These are phyloP conservation scores for Leptographium procerum DNA, from an alignment of 2,329 filamentous ascomycete species.

Conservation along the genomic window DNA sequence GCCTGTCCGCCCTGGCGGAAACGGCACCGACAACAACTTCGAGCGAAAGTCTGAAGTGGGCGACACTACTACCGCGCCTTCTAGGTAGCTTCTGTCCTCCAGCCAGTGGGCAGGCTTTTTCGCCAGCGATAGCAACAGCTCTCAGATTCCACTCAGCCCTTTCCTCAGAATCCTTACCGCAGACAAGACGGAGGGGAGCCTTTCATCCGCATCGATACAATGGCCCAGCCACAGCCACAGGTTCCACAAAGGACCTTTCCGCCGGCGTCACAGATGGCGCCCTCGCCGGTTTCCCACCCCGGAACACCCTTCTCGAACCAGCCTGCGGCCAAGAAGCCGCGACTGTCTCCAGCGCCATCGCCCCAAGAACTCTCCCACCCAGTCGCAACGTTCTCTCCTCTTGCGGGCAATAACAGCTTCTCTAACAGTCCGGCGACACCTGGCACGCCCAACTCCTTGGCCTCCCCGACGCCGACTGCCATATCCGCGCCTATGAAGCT, in stretches of 20 bases:
- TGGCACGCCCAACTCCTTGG: conserved; percentile 11
- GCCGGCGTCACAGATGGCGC: conserved; percentile 14
- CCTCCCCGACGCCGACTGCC: conserved; percentile 11
- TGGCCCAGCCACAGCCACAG: conserved; percentile 52
- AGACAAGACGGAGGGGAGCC: background rate
- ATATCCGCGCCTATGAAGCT: conserved; percentile 2
- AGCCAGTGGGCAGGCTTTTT: background rate
- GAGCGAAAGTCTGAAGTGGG: background rate
- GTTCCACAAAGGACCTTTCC: conserved; percentile 17
- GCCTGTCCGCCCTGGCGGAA: conserved; percentile 27
- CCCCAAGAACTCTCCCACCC: conserved; percentile 7
- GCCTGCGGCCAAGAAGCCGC: conserved; percentile 15
- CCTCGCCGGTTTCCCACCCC: conserved; percentile 10
- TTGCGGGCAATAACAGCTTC: background rate
- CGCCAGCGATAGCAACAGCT: background rate
- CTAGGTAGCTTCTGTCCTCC: background rate
- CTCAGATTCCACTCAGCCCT: background rate
- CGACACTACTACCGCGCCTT: background rate
- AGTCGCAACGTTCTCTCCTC: conserved; percentile 3
- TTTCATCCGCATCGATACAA: conserved; percentile 14
- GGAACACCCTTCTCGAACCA: conserved; percentile 13
- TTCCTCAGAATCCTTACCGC: background rate
- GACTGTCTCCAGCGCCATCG: conserved; percentile 10
- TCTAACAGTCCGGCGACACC: conserved; percentile 10
- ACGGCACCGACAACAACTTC: background rate